Conservation (phyloP, 2,329 filamentous ascomycete genomes). For the Leptosphaerulina australis region DNA sequence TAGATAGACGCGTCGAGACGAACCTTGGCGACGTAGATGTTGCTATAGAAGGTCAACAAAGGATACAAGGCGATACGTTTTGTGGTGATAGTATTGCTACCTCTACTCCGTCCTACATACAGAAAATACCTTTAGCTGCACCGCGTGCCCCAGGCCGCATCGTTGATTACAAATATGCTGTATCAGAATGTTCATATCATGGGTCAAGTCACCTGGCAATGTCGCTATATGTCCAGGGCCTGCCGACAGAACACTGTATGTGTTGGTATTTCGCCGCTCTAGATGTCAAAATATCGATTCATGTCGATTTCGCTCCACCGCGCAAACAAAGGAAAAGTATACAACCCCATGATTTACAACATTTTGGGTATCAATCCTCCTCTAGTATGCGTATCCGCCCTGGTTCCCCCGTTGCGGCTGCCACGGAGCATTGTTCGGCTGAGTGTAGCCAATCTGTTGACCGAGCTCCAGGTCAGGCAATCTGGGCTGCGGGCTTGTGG, state of each 20-base stretch:
- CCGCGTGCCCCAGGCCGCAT: slow-evolving; percentile 18
- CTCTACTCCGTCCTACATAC: slow-evolving; percentile 14
- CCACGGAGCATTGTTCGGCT: slow-evolving; percentile 31
- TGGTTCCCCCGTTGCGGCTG: slow-evolving; percentile 33
- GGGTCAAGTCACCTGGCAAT: slow-evolving; percentile 17
- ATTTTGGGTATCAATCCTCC: slow-evolving; percentile 18
- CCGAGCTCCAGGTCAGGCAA: slow-evolving; percentile 40
- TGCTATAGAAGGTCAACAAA: no score
- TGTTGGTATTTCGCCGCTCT: slow-evolving; percentile 16
- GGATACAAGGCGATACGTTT: no score
- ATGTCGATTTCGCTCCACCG: slow-evolving; percentile 7
- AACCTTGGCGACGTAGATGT: no score
- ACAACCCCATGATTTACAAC: slow-evolving; percentile 8
- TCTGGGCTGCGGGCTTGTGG: slow-evolving; percentile 38
- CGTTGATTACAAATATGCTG: slow-evolving; percentile 13
- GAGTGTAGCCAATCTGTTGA: slow-evolving; percentile 27
- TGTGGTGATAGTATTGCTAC: slow-evolving; percentile 5
- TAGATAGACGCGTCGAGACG: neutral
- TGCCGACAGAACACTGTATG: slow-evolving; percentile 19
- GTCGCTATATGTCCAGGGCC: slow-evolving; percentile 16
- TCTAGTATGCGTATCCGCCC: slow-evolving; percentile 36
- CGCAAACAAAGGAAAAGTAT: slow-evolving; percentile 19
- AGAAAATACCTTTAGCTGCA: slow-evolving; percentile 9
- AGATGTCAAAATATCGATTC: slow-evolving; percentile 11
- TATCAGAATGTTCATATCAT: slow-evolving; percentile 22